Percentiles rank a stretch among this genome's conserved stretches.
Evolutionary conservation across 805 yeast genomes (phyloP).

Genomic region (Ascoidea rubescens): DNA sequence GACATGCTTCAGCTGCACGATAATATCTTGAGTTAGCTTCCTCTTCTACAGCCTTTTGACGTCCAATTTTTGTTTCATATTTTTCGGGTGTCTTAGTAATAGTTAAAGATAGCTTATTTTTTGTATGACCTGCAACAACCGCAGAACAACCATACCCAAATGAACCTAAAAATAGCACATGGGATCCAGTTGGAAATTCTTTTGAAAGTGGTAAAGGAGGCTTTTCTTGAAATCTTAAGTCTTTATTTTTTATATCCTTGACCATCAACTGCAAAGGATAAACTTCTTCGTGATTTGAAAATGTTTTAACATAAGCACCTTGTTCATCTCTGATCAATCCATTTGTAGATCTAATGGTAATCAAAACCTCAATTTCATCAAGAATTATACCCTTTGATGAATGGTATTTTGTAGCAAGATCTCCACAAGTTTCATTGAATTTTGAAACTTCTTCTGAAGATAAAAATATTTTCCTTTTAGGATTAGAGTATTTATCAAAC

Average conservation of each 20-base stretch:
- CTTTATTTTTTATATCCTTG: constrained; percentile 58
- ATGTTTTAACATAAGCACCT: constrained; percentile 76
- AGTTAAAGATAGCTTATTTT: constrained; percentile 31
- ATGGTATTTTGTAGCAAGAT: constrained; percentile 28
- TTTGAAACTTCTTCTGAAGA: constrained; percentile 29
- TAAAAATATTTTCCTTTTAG: constrained; percentile 19
- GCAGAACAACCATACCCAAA: constrained; percentile 81
- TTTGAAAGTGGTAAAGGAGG: constrained; percentile 66
- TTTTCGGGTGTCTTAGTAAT: constrained; percentile 34
- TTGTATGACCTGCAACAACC: constrained; percentile 43
- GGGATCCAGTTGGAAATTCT: constrained; percentile 65
- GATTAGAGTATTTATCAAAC: constrained; percentile 16
- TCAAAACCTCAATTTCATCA: constrained; percentile 40
- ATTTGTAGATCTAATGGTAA: constrained; percentile 58
- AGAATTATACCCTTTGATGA: constrained; percentile 49
- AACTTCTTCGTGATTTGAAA: constrained; percentile 31
- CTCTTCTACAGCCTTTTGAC: constrained; percentile 44
- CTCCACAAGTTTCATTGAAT: constrained; percentile 27
- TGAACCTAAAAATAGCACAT: constrained; percentile 71
- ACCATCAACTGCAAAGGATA: constrained; percentile 78
- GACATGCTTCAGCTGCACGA: constrained; percentile 53
- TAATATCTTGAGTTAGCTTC: constrained; percentile 38
- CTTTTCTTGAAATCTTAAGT: constrained; percentile 56
- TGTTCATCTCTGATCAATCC: constrained; percentile 57
- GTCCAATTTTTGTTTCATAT: constrained; percentile 55